phyloP scores from a whole-genome alignment of 306 rosid species.

The Luffa acutangula region DNA sequence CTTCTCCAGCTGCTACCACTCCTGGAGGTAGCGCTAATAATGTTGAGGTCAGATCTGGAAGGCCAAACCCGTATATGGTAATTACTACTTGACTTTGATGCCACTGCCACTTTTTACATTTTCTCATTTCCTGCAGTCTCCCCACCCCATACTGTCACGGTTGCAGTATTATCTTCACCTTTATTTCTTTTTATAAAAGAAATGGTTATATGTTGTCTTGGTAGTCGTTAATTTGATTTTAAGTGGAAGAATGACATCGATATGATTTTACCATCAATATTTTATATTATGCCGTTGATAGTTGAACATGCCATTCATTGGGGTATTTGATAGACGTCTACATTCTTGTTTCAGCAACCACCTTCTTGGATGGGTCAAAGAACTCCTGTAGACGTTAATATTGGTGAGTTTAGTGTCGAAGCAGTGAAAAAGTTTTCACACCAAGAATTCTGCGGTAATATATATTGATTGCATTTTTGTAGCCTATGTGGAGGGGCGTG shows the following conservation, averaged over 20 bases:
- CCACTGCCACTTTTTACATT: neutral
- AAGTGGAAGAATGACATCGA: neutral
- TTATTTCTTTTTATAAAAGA: neutral
- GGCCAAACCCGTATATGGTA: conserved; percentile 74
- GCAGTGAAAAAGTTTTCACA: conserved; percentile 6
- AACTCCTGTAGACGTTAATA: conserved; percentile 90
- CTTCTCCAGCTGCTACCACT: conserved; percentile 33
- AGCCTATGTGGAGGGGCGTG: conserved; percentile 99
- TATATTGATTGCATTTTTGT: conserved; percentile 22
- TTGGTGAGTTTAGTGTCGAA: conserved; percentile 52
- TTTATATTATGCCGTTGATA: neutral
- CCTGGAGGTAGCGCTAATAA: conserved; percentile 23
- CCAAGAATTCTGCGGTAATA: conserved; percentile 24
- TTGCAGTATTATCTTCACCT: neutral
- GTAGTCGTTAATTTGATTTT: neutral
- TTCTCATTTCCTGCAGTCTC: neutral
- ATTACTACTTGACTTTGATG: neutral
- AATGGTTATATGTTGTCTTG: neutral
- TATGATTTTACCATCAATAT: neutral
- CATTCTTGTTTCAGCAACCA: conserved; percentile 59
- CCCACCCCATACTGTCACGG: neutral
- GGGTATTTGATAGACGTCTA: conserved; percentile 9
- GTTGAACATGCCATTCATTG: neutral
- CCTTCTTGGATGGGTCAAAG: conserved; percentile 89
- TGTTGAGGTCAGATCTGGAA: conserved; percentile 60